Percentiles rank a stretch among this genome's conserved stretches.
Conservation (phyloP, 352 stramenopile genomes). For the Pythium sukuiense region DNA sequence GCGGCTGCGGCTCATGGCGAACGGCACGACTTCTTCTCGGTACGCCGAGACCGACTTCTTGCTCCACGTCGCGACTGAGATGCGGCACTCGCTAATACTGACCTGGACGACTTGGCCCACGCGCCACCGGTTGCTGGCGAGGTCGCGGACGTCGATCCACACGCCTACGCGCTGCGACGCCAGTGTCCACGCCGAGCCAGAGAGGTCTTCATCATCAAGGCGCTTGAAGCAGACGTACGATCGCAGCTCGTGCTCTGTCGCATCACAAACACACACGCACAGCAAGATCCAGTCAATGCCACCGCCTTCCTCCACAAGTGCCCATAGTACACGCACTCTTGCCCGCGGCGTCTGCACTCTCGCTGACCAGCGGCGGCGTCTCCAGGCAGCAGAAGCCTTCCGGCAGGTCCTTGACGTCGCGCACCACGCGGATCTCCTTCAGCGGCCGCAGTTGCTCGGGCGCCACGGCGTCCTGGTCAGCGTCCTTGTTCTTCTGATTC, state of each 20-base stretch:
- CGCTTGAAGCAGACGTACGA: conserved; percentile 77
- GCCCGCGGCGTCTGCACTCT: conserved; percentile 29
- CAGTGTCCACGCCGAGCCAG: conserved; percentile 72
- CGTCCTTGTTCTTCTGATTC: conserved; percentile 6
- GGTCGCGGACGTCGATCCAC: conserved; percentile 84
- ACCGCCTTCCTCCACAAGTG: neutral
- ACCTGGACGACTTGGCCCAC: conserved; percentile 75
- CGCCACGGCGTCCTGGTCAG: conserved; percentile 4
- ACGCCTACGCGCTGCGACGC: conserved; percentile 59
- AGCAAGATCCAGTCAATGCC: neutral
- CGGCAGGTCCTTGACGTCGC: conserved; percentile 61
- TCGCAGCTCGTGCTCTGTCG: conserved; percentile 39
- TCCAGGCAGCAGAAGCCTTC: conserved; percentile 67
- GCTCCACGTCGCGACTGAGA: conserved; percentile 67
- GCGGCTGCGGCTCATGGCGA: conserved; percentile 55
- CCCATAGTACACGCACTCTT: conserved; percentile 28
- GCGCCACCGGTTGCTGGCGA: conserved; percentile 74
- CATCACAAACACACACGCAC: conserved; percentile 28
- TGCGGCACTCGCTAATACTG: conserved; percentile 60
- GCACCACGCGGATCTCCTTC: conserved; percentile 81
- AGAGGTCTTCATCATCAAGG: conserved; percentile 61
- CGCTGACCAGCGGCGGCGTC: conserved; percentile 45
- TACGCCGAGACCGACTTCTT: conserved; percentile 34
- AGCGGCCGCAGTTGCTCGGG: conserved; percentile 43
- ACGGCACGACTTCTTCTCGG: conserved; percentile 72